A percentile compares a stretch with the other conserved stretches of the same genome.
Evolutionary conservation across 2,329 filamentous ascomycete species (phyloP).

Genomic region (Neocatenulostroma microsporum): DNA sequence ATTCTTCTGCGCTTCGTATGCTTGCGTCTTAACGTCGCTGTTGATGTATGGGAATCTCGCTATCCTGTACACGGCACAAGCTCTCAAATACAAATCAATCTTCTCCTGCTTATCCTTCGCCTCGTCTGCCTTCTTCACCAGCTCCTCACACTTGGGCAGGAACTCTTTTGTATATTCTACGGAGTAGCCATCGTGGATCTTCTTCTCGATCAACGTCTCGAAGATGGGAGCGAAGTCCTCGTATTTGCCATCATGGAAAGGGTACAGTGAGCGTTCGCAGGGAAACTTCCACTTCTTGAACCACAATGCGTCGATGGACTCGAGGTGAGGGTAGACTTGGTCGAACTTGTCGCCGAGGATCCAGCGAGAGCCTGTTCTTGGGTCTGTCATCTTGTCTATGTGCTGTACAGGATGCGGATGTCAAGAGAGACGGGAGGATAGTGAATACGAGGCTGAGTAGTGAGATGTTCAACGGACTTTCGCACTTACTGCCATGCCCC

Average conservation of each 20-base stretch:
- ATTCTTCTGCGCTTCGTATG: constrained; percentile 30
- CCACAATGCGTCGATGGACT: constrained; percentile 50
- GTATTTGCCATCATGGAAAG: constrained; percentile 30
- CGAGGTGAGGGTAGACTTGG: constrained; percentile 48
- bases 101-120: constrained; percentile 19
- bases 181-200: constrained; percentile 33
- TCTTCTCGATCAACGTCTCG: constrained; percentile 28
- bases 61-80: constrained; percentile 31
- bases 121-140: constrained; percentile 26
- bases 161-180: constrained; percentile 31
- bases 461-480: too few species aligned
- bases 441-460: too few species aligned
- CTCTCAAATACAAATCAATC: constrained; percentile 29
- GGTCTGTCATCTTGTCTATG: constrained; percentile 23
- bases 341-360: constrained; percentile 42
- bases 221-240: constrained; percentile 34
- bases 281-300: constrained; percentile 24
- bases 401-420: too few species aligned
- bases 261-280: constrained; percentile 18
- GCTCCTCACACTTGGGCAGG: constrained; percentile 26
- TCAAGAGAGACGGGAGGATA: too few species aligned
- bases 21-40: constrained; percentile 26
- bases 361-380: constrained; percentile 28
- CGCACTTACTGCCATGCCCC: too few species aligned
- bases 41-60: constrained; percentile 34